Base-by-base conservation (phyloP, 257 asterid species). In the Solanum chaucha region DNA sequence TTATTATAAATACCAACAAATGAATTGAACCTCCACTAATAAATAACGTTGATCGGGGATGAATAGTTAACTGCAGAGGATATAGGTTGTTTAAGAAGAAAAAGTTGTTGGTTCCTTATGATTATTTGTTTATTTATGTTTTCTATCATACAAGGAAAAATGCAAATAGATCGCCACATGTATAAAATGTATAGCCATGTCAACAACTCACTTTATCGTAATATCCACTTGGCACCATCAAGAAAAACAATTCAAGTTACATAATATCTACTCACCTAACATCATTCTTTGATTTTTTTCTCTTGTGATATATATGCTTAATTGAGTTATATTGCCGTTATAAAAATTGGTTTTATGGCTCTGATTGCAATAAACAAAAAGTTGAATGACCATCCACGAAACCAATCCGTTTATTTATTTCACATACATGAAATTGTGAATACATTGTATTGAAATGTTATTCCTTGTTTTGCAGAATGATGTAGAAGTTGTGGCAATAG, bases 391-490 rank as follows among this genome's bases (percentile, higher is more conserved):
- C 5, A 44, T 80, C 38, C 15, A 8, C 0, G 5, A 26, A 75
- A 78, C 5, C 1, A 41, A 24, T 3, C 24, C 36, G 1, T 10
- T 6, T 24, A 41, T 44, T 26, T 35, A 2, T 24, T 35, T 35
- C 19, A 24, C 36, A 20, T 8, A 15, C 14, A 61, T 14, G 28
- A 40, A 15, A 38, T 7, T n/a, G 34, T 48, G 58, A 80, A 24
- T 74, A 26, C 13, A 22, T 64, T 40, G 1, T 17, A 71, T 48
- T 24, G 64, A 65, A 67, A 73, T 84, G 38, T 64, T 44, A 11
- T 41, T 17, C 32, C 22, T 44, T 65, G 28, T 46, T 65, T 65
- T 90, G 88, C 92, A 93, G 94, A 88, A 3, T 17, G 87, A 89
- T 24, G 88, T 26, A 28, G 90, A 90, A 64, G 87, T 46, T 55